Evolutionary conservation across 176 grass and related monocot species (phyloP), one percentile per base, ranked within the genome.

Genomic region (Triticum monococcum): DNA sequence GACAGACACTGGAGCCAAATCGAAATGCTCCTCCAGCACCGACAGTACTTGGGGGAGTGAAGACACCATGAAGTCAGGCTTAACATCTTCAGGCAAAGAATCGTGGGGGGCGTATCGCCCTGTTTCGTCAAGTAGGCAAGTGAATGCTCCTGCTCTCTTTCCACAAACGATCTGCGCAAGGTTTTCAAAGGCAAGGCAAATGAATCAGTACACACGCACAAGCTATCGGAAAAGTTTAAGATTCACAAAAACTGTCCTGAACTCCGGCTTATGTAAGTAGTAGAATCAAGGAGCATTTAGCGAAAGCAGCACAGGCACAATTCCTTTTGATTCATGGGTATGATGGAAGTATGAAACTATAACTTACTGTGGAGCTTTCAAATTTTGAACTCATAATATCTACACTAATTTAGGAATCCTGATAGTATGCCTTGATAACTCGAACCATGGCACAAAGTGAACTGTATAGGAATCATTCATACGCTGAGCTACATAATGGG

Each of bases 81-180:
- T 87, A 46, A 92, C 37, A 61, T 96, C 88, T 38, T 88, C 92
- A 25, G 89, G 35, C 24, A 94, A 81, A 63, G 65, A 89, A 46
- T 96, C 92, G 0, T 71, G 87, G 1, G 88, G 74, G 33, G 79
- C 88, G 17, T 98, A 96, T 82, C 81, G 80, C 57, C 66, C 96
- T 0, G 86, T 96, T 90, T 98, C 96, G 48, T 98, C 96, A 0
- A 98, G 93, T 45, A 98, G 92, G 88, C 96, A 98, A 84, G 96
- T 98, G 80, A 92, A 92, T 20, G 96, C 90, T 84, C 96, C 90
- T 3, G 93, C 93, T 78, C 84, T 92, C 77, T 98, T 98, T 68
- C 96, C 93, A 88, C 96, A 96, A 14, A 91, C 93, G 26, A 98
- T 35, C 93, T 98, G 73, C 17, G 14, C 30, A 76, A 30, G 23